Evolutionary conservation across 148 eudicot species (phyloP).

Genomic region (Diospyros kaki): DNA sequence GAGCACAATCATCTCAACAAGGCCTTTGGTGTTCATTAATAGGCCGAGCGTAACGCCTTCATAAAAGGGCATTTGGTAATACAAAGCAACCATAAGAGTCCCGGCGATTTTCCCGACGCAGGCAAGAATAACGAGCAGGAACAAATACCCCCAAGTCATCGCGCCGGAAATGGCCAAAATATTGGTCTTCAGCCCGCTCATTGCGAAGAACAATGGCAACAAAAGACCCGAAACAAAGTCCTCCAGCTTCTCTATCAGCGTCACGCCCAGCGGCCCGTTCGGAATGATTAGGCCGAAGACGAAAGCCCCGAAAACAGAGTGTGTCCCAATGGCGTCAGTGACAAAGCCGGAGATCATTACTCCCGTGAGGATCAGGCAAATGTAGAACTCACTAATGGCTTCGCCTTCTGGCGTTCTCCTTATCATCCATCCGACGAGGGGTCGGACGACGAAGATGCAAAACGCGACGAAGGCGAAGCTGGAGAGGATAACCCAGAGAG

Average conservation of each 20-base stretch:
- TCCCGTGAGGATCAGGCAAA: conserved; percentile 54
- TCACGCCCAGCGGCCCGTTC: conserved; percentile 54
- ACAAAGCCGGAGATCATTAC: conserved; percentile 68
- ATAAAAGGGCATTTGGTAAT: conserved; percentile 48
- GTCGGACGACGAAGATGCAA: conserved; percentile 47
- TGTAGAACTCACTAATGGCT: conserved; percentile 48
- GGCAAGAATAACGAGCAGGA: conserved; percentile 29
- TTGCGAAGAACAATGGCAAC: conserved; percentile 63
- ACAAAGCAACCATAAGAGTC: conserved; percentile 32
- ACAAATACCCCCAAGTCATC: conserved; percentile 27
- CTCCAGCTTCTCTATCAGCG: conserved; percentile 66
- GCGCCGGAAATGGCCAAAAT: conserved; percentile 16
- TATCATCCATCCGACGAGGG: conserved; percentile 47
- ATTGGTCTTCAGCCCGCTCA: conserved; percentile 60
- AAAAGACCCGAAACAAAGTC: conserved; percentile 71
- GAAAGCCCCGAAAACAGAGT: conserved; percentile 77
- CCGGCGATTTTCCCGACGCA: conserved; percentile 53
- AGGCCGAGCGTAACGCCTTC: conserved; percentile 62
- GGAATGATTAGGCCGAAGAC: conserved; percentile 67
- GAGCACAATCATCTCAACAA: conserved; percentile 90
- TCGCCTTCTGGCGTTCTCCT: conserved; percentile 63
- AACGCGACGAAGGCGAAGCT: conserved; percentile 33
- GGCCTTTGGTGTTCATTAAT: conserved; percentile 83
- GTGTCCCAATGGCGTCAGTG: conserved; percentile 75
- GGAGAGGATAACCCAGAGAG: conserved; percentile 52